Evolutionary conservation across 2,329 filamentous ascomycete species (phyloP).

Genomic region (Diaporthe amygdali): DNA sequence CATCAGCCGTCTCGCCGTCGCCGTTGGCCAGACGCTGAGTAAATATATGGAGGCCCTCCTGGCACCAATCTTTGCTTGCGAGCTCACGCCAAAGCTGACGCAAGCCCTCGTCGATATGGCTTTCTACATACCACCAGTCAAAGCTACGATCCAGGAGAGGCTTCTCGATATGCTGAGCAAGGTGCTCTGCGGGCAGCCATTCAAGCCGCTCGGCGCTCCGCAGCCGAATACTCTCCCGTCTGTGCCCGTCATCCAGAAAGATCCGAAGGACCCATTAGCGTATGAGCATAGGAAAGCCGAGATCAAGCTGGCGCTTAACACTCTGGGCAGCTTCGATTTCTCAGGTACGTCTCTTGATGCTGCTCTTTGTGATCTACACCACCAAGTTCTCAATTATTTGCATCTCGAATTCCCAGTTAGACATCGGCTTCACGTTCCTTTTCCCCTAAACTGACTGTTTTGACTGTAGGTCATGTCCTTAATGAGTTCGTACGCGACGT

Average conservation of each 20-base stretch:
- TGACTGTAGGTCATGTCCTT: conserved; percentile 72
- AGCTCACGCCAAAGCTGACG: conserved; percentile 89
- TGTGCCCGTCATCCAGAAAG: conserved; percentile 83
- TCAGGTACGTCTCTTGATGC: conserved; percentile 49
- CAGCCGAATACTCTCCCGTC: conserved; percentile 80
- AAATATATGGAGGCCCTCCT: conserved; percentile 98
- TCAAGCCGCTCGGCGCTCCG: conserved; percentile 89
- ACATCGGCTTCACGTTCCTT: neutral
- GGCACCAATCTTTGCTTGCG: conserved; percentile 96
- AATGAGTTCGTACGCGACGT: conserved; percentile 99
- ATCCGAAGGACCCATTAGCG: conserved; percentile 83
- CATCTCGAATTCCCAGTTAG: too few species aligned
- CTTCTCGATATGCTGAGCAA: conserved; percentile 93
- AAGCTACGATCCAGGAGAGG: conserved; percentile 90
- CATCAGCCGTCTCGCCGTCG: conserved; percentile 93
- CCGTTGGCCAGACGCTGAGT: conserved; percentile 93
- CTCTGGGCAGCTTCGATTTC: conserved; percentile 97
- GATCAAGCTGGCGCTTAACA: conserved; percentile 91
- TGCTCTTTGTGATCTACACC: neutral
- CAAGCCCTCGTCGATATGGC: conserved; percentile 98
- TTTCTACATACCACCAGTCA: conserved; percentile 96
- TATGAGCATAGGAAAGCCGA: conserved; percentile 83
- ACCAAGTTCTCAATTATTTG: neutral
- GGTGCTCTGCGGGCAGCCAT: conserved; percentile 89
- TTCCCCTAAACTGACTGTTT: conserved; percentile 14